A percentile compares a stretch with the other conserved stretches of the same genome.
These are phyloP conservation scores for Cladosporium oxysporum DNA, from an alignment of 2,329 filamentous ascomycete genomes.

Conservation along the genomic window DNA sequence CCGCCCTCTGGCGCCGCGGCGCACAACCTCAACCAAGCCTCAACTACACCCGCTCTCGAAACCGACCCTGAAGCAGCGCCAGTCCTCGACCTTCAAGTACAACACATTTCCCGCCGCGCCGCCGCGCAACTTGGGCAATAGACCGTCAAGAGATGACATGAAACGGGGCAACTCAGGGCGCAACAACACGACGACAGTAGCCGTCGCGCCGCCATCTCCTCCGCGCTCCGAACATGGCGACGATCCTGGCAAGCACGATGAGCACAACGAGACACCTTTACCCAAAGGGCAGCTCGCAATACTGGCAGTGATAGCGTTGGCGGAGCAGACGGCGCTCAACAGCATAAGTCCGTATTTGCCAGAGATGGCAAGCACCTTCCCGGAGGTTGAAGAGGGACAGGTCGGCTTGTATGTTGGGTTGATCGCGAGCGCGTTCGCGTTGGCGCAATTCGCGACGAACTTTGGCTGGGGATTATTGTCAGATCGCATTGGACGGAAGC, in stretches of 20 bases:
- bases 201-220: constrained; percentile 21
- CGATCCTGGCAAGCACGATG: constrained; percentile 27
- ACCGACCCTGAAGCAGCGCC: constrained; percentile 41
- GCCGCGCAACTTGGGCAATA: constrained; percentile 64
- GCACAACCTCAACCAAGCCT: neutral
- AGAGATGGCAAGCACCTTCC: constrained; percentile 84
- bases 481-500: constrained; percentile 77
- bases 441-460: constrained; percentile 90
- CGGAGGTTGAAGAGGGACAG: constrained; percentile 69
- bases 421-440: constrained; percentile 85
- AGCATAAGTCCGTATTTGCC: constrained; percentile 95
- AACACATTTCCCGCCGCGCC: constrained; percentile 79
- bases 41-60: constrained; percentile 14
- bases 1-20: constrained; percentile 8
- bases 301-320: constrained; percentile 82
- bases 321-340: constrained; percentile 95
- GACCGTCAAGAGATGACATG: constrained; percentile 38
- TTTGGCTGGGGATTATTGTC: constrained; percentile 87
- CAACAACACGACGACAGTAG: constrained; percentile 3
- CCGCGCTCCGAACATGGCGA: constrained; percentile 22
- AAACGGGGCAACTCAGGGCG: constrained; percentile 20
- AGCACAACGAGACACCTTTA: constrained; percentile 66
- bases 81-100: constrained; percentile 66
- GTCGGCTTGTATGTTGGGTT: constrained; percentile 87
- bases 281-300: constrained; percentile 81